Conservation (phyloP, 2,329 filamentous ascomycete genomes). For the Colletotrichum tropicicola region DNA sequence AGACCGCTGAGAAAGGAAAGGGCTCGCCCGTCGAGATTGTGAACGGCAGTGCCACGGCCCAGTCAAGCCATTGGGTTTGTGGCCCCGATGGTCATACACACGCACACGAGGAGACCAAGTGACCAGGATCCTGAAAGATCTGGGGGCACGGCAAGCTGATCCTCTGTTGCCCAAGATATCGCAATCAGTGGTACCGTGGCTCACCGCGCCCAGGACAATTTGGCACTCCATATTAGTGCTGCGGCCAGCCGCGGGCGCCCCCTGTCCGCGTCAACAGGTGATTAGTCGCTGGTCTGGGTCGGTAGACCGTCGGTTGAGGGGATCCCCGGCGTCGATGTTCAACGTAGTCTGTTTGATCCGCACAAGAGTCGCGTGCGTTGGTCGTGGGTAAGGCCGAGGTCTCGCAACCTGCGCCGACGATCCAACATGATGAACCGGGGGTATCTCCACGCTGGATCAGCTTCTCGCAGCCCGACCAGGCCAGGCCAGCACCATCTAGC, state of each 20-base stretch:
- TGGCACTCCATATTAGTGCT: conserved; percentile 7
- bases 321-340: no score
- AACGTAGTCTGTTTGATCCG: no score
- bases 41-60: conserved; percentile 9
- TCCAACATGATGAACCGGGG: no score
- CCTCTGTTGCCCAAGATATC: conserved; percentile 30
- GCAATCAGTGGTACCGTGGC: conserved; percentile 23
- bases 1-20: not conserved
- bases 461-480: no score
- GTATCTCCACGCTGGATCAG: no score
- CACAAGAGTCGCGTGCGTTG: no score
- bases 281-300: not conserved
- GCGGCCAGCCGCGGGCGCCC: conserved; percentile 4
- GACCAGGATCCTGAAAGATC: conserved; percentile 28
- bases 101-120: not conserved
- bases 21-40: conserved; percentile 4
- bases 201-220: conserved; percentile 2
- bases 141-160: conserved; percentile 16
- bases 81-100: not conserved
- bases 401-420: no score
- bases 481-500: not conserved
- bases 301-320: no score
- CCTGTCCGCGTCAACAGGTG: not conserved
- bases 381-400: no score
- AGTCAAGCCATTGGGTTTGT: conserved; percentile 14